Conservation (phyloP, 2,329 filamentous ascomycete genomes). For the Neospermospora avenae region DNA sequence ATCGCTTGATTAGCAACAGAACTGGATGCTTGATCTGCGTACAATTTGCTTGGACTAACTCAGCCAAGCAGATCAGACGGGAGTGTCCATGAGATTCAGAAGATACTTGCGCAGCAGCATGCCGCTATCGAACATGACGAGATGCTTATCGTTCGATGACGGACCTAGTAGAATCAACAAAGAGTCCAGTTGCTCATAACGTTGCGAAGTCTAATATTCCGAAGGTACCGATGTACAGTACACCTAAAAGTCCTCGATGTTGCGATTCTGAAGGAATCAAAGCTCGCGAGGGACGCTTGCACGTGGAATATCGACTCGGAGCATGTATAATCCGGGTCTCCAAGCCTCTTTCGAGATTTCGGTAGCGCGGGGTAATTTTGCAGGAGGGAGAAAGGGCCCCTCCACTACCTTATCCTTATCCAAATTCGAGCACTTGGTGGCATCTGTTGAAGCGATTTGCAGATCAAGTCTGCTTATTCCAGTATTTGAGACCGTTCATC, state of each 20-base stretch:
- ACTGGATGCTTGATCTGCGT: background rate
- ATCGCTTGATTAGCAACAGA: background rate
- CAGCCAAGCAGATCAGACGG: background rate
- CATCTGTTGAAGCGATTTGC: no score
- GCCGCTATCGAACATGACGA: background rate
- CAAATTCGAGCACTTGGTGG: no score
- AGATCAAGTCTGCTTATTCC: no score
- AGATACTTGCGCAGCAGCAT: background rate
- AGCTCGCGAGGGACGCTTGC: background rate
- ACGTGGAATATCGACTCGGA: background rate
- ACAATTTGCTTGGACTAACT: background rate
- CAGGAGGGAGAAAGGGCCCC: no score
- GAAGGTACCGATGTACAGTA: background rate
- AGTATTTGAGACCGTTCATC: no score
- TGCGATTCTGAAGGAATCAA: background rate
- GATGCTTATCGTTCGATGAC: background rate
- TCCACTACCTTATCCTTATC: no score
- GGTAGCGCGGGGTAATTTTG: constrained; percentile 1
- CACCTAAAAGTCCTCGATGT: background rate
- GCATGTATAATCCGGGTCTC: background rate
- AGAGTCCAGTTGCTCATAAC: background rate
- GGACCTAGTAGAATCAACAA: background rate
- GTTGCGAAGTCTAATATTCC: background rate
- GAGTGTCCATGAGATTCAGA: background rate
- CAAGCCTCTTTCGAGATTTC: background rate